Evolutionary conservation across 768 basidiomycete species (phyloP).

Genomic region (Tricholoma sp.): DNA sequence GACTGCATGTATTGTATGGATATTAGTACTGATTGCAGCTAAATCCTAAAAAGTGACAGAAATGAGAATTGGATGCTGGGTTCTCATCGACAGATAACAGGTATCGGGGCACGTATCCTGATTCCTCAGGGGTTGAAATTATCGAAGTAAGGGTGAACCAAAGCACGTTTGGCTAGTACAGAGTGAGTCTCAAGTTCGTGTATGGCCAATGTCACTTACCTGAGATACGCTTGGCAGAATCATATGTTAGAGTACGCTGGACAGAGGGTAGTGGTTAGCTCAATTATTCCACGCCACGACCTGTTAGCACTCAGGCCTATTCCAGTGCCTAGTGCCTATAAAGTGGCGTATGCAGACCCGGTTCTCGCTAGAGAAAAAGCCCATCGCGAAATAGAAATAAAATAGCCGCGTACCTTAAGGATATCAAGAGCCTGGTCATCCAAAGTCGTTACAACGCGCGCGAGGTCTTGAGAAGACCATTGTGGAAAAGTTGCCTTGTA

Average conservation of each 20-base stretch:
- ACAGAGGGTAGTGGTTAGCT: neutral
- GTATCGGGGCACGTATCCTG: neutral
- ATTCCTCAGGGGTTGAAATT: slow-evolving; percentile 27
- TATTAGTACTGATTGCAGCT: slow-evolving; percentile 2
- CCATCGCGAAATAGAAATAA: neutral
- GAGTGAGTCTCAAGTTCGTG: slow-evolving; percentile 25
- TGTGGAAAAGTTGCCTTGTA: slow-evolving; percentile 97
- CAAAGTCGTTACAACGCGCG: slow-evolving; percentile 58
- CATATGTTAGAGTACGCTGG: slow-evolving; percentile 73
- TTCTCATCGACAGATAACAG: neutral
- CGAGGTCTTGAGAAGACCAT: slow-evolving; percentile 79
- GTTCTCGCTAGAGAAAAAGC: neutral
- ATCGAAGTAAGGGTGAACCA: slow-evolving; percentile 45
- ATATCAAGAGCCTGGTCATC: slow-evolving; percentile 80
- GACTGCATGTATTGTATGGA: neutral
- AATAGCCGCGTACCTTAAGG: slow-evolving; percentile 47
- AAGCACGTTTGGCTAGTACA: slow-evolving; percentile 53
- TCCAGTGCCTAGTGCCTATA: neutral
- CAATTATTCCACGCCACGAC: neutral
- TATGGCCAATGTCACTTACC: slow-evolving; percentile 43
- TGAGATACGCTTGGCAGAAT: slow-evolving; percentile 89
- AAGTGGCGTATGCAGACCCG: neutral
- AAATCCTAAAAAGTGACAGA: neutral
- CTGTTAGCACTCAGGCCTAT: neutral
- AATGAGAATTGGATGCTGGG: neutral